Evolutionary conservation across 2,329 filamentous ascomycete genomes (phyloP), one percentile per base, ranked within the genome.

Genomic region (Sporothrix curviconia): DNA sequence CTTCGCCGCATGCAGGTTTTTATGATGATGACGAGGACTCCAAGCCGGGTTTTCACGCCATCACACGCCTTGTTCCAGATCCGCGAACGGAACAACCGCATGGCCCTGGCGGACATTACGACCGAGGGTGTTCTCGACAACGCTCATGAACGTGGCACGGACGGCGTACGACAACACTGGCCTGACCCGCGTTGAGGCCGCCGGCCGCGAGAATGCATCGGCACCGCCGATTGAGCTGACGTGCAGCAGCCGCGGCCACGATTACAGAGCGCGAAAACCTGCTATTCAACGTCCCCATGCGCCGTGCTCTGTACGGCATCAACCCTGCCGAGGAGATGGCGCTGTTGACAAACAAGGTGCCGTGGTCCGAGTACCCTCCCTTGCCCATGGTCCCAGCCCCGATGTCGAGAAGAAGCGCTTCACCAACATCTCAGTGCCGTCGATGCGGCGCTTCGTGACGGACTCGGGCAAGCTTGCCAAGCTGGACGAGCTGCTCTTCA

Each of bases 381-480:
- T 75, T 74, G 12, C 76, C 82, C 63, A 77, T 92, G 71, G 76
- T 97, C 1, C 92, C 94, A 3, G 75, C 80, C 36, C 92, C 94
- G 85, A 89, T 60, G 90, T 89, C 46, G 82, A 88, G 67, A 92
- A 90, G 76, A 83, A 85, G 63, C 84, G 89, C 24, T 97, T 92
- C 73, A 96, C 89, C 52, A 89, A 92, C 69, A 95, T 99, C 62
- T 82, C 86, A 52, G 92, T 96, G 34, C 94, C 94, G 0, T 96
- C 92, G 11, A 99, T 99, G 94, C 87, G 85, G 51, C 90, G 92
- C 64, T 99, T 99, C 68, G 94, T 99, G 59, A 97, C 92, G 1
- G 94, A 97, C 72, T 96, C 91, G 55, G 94, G 94, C 68, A 99
- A 99, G 76, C 82, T 99, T 60, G 92, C 91, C 47, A 90, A 91